A percentile compares a stretch with the other conserved stretches of the same genome.
These are phyloP conservation scores for Ceratobasidium sp. DNA, from an alignment of 1,284 basidiomycete species.

Conservation along the genomic window DNA sequence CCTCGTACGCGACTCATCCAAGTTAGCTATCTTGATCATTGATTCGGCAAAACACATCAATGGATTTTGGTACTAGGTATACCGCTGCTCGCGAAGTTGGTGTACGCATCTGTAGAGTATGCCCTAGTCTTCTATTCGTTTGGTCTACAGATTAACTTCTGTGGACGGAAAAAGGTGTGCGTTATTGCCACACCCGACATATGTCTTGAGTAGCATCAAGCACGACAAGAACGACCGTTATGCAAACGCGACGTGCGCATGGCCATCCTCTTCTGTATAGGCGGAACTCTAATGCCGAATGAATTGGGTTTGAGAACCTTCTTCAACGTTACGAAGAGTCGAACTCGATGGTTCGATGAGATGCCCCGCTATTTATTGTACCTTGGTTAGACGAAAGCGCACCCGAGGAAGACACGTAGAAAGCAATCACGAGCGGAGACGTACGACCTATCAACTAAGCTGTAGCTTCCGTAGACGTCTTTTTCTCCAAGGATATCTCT, in stretches of 20 bases:
- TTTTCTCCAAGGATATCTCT: not conserved
- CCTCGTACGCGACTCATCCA: constrained; percentile 80
- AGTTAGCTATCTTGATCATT: constrained; percentile 85
- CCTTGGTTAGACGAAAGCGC: constrained; percentile 79
- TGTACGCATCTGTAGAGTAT: constrained; percentile 87
- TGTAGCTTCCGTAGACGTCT: constrained; percentile 76
- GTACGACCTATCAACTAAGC: constrained; percentile 91
- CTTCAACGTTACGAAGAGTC: constrained; percentile 94
- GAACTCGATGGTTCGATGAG: constrained; percentile 97
- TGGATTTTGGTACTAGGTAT: constrained; percentile 96
- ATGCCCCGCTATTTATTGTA: constrained; percentile 91
- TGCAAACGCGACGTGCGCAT: constrained; percentile 77
- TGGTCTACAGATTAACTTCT: constrained; percentile 20
- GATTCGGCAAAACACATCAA: constrained; percentile 98
- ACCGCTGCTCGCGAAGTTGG: constrained; percentile 90
- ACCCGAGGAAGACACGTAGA: constrained; percentile 83
- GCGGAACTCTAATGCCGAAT: constrained; percentile 28
- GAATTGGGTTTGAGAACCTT: constrained; percentile 85
- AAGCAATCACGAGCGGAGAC: constrained; percentile 80
- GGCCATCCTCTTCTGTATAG: constrained; percentile 3
- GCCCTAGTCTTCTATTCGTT: constrained; percentile 55
- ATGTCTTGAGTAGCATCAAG: constrained; percentile 82
- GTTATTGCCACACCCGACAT: constrained; percentile 83
- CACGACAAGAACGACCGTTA: constrained; percentile 70
- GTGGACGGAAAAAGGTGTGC: constrained; percentile 68